Conservation (phyloP, 768 basidiomycete genomes). For the Auricularia sp. region DNA sequence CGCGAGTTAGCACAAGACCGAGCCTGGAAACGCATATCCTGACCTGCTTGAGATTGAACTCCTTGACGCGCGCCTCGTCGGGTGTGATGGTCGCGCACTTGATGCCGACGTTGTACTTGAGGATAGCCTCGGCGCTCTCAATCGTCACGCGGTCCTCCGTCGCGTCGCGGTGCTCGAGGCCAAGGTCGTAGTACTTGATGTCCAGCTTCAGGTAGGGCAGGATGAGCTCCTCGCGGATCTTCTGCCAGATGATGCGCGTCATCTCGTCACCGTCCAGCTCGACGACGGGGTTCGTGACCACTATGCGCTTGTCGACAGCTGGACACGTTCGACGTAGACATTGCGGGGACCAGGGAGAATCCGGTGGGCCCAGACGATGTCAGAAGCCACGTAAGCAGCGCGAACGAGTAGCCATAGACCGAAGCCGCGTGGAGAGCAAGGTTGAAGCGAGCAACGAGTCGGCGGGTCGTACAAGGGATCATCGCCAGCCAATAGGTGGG, state of each 20-base stretch:
- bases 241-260: conserved; percentile 99
- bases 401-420: too few species aligned
- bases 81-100: conserved; percentile 99
- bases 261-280: conserved; percentile 98
- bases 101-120: conserved; percentile 91
- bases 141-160: conserved; percentile 90
- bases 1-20: too few species aligned
- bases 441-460: too few species aligned
- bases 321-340: background rate
- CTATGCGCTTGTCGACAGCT: conserved; percentile 42
- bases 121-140: conserved; percentile 90
- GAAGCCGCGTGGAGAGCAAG: too few species aligned
- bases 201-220: conserved; percentile 90
- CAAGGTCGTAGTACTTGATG: conserved; percentile 98
- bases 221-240: conserved; percentile 94
- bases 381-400: too few species aligned
- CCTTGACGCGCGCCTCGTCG: conserved; percentile 90
- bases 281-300: conserved; percentile 80
- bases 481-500: too few species aligned
- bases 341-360: too few species aligned
- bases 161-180: conserved; percentile 87
- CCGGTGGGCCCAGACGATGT: too few species aligned
- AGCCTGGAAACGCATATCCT: too few species aligned
- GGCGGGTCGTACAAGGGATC: too few species aligned
- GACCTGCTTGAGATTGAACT: conserved; percentile 87